Conservation (phyloP, 2,329 filamentous ascomycete species). For the Hypomyces perniciosus region DNA sequence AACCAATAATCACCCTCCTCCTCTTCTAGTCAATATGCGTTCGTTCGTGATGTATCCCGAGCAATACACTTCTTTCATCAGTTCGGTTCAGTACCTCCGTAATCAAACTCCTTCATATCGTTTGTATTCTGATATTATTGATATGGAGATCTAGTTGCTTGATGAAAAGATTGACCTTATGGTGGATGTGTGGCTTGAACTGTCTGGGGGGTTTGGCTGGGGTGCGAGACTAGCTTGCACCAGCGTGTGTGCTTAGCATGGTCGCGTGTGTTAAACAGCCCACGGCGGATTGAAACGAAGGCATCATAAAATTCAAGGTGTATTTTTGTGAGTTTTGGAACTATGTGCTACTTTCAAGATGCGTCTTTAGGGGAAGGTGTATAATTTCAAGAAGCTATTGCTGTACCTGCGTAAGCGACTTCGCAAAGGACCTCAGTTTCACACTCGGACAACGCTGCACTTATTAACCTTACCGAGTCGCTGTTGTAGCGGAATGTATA, state of each 20-base stretch:
- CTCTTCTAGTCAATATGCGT: too few species aligned
- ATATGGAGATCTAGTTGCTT: constrained; percentile 56
- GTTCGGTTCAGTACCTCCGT: too few species aligned
- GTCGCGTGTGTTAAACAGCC: constrained; percentile 84
- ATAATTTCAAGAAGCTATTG: constrained; percentile 69
- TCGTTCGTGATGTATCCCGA: too few species aligned
- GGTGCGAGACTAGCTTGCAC: constrained; percentile 77
- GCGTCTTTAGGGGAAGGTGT: constrained; percentile 16
- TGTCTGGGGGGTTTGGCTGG: constrained; percentile 72
- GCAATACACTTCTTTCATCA: too few species aligned
- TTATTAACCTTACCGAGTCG: too few species aligned
- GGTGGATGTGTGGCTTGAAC: constrained; percentile 84
- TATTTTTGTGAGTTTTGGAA: fast-evolving
- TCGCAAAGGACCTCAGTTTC: too few species aligned
- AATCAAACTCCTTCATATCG: too few species aligned
- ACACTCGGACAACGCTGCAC: too few species aligned
- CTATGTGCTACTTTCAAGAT: fast-evolving
- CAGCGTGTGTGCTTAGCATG: constrained; percentile 78
- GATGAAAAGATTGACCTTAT: constrained; percentile 69
- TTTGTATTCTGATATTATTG: too few species aligned
- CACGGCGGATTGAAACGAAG: constrained; percentile 79
- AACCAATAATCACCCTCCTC: too few species aligned
- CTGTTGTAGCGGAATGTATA: too few species aligned
- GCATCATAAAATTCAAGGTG: constrained; percentile 71
- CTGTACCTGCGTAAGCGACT: constrained; percentile 37